These are phyloP conservation scores for Tolypocladium ophioglossoides DNA, from an alignment of 2,329 filamentous ascomycete species.

Conservation along the genomic window DNA sequence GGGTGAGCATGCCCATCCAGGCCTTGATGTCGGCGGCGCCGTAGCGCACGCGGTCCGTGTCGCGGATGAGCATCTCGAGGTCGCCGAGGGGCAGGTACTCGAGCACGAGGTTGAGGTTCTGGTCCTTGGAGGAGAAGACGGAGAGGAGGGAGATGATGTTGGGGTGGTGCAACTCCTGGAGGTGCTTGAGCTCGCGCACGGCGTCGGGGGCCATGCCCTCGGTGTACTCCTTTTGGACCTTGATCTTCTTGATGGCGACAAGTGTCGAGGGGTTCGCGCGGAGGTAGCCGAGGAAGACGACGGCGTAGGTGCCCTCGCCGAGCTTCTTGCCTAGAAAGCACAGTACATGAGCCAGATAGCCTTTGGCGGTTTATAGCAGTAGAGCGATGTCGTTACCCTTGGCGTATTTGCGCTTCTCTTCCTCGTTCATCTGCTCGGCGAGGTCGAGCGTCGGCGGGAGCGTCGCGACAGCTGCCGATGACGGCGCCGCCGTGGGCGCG, in stretches of 20 bases:
- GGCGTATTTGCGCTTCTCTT: slow-evolving; percentile 79
- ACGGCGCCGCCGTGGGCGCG: slow-evolving; percentile 13
- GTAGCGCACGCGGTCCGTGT: slow-evolving; percentile 68
- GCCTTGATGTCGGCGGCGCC: slow-evolving; percentile 87
- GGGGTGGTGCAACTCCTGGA: slow-evolving; percentile 87
- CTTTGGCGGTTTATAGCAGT: too few relatives aligned
- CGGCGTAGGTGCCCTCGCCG: slow-evolving; percentile 93
- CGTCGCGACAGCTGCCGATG: slow-evolving; percentile 10
- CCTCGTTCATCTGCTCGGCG: slow-evolving; percentile 74
- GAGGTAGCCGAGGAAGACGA: slow-evolving; percentile 84
- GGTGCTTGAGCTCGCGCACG: slow-evolving; percentile 88
- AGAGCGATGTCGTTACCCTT: slow-evolving; percentile 46
- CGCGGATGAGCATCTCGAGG: slow-evolving; percentile 87
- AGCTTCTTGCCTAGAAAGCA: slow-evolving; percentile 62
- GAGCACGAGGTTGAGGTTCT: slow-evolving; percentile 91
- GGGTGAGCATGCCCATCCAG: slow-evolving; percentile 96
- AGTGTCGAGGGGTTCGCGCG: slow-evolving; percentile 58
- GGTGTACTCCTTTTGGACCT: slow-evolving; percentile 72
- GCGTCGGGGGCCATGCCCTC: slow-evolving; percentile 93
- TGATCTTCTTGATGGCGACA: slow-evolving; percentile 92
- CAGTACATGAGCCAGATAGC: too few relatives aligned
- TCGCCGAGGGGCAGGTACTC: slow-evolving; percentile 92
- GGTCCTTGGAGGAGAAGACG: slow-evolving; percentile 92
- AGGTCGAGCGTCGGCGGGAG: slow-evolving; percentile 39
- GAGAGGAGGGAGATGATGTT: slow-evolving; percentile 91